Conservation (phyloP, 139 green algal genomes). For the Coccomyxa sp. region DNA sequence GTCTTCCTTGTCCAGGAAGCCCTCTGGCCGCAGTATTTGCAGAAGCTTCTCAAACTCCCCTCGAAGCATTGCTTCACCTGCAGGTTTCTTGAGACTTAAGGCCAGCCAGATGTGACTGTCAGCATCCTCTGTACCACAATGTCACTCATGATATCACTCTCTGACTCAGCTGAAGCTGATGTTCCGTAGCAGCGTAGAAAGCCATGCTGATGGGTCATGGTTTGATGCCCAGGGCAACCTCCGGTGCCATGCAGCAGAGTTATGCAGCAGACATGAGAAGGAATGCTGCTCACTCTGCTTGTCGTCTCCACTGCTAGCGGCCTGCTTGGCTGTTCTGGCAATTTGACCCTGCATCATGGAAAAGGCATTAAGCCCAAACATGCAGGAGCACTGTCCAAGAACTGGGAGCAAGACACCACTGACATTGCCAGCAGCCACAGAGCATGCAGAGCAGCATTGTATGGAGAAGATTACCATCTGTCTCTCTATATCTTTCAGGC, state of each 20-base stretch:
- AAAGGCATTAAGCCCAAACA: too few species aligned
- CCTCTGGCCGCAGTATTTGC: slow-evolving; percentile 24
- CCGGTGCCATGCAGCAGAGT: not conserved
- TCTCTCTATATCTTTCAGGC: too few species aligned
- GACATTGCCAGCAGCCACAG: too few species aligned
- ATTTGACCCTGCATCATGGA: not conserved
- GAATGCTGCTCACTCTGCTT: not conserved
- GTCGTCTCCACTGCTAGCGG: not conserved
- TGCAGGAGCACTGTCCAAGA: too few species aligned
- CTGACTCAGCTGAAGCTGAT: not conserved
- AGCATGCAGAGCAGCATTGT: too few species aligned
- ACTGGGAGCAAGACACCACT: too few species aligned
- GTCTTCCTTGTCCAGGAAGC: slow-evolving; percentile 24
- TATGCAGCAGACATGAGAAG: not conserved
- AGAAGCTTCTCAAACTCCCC: slow-evolving; percentile 69
- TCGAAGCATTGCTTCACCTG: not conserved
- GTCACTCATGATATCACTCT: not conserved
- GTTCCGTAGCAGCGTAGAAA: not conserved
- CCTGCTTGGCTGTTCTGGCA: not conserved
- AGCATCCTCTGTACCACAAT: too few species aligned
- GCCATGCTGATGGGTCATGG: not conserved
- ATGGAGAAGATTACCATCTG: too few species aligned
- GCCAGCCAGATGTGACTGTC: too few species aligned
- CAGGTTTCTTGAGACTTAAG: too few species aligned
- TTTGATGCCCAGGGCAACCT: not conserved